Percentiles rank a stretch among this genome's conserved stretches.
phyloP scores from a whole-genome alignment of 495 filamentous ascomycete species.

The Xylaria telfairii region DNA sequence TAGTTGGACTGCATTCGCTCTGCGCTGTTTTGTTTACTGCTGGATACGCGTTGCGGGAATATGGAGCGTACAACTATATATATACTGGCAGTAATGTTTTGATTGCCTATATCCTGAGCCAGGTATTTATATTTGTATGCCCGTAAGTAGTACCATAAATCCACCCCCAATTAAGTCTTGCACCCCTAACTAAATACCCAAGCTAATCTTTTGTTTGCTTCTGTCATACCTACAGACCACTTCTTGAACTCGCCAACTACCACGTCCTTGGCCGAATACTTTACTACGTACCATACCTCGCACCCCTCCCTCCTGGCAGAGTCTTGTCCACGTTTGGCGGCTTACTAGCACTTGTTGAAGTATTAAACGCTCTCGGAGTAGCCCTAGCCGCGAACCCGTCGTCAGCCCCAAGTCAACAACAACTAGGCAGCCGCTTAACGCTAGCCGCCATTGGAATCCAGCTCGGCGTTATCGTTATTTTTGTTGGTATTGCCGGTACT shows the following conservation, averaged over 20 bases:
- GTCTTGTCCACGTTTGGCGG: constrained; percentile 42
- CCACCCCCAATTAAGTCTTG: not conserved
- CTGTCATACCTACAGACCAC: constrained; percentile 35
- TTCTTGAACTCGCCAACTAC: constrained; percentile 50
- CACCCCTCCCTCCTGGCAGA: constrained; percentile 37
- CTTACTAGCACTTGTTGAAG: constrained; percentile 40
- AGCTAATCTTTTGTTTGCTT: constrained; percentile 11
- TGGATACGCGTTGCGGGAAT: constrained; percentile 42
- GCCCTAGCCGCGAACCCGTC: constrained; percentile 39
- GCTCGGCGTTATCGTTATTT: constrained; percentile 37
- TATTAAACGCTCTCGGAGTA: constrained; percentile 42
- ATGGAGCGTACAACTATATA: constrained; percentile 43
- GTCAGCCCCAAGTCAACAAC: constrained; percentile 5
- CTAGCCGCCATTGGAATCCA: constrained; percentile 41
- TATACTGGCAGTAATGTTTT: constrained; percentile 30
- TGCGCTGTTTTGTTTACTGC: constrained; percentile 36
- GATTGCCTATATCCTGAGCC: constrained; percentile 38
- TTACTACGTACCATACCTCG: constrained; percentile 42
- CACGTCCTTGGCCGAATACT: constrained; percentile 47
- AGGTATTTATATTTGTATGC: constrained; percentile 41
- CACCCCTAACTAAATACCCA: not conserved
- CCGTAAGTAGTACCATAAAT: constrained; percentile 36
- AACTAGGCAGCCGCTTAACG: constrained; percentile 35
- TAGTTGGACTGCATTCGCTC: constrained; percentile 37
- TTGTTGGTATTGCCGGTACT: constrained; percentile 35